Percentiles rank a stretch among this genome's conserved stretches.
These are phyloP conservation scores for Neurospora sp. DNA, from an alignment of 495 filamentous ascomycete species.

Conservation along the genomic window DNA sequence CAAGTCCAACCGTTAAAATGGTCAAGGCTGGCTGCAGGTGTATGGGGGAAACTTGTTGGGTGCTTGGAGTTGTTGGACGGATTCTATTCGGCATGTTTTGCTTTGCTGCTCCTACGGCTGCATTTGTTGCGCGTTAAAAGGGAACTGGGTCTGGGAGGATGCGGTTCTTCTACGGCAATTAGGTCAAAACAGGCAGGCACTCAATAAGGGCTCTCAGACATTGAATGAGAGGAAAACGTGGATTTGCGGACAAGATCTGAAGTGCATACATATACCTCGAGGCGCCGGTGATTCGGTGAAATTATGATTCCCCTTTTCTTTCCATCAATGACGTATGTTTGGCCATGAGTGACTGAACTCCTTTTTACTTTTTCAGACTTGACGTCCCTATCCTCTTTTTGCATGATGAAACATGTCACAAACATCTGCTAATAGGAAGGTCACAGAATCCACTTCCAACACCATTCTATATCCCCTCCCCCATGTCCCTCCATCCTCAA, in stretches of 20 bases:
- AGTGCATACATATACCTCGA: background rate
- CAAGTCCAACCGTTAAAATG: constrained; percentile 93
- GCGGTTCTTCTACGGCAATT: background rate
- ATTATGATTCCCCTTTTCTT: background rate
- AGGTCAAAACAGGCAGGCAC: background rate
- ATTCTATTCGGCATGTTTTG: constrained; percentile 38
- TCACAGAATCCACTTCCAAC: background rate
- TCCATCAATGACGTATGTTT: background rate
- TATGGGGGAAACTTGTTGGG: constrained; percentile 19
- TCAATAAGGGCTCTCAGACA: background rate
- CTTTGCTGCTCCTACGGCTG: constrained; percentile 22
- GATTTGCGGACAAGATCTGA: background rate
- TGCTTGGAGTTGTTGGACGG: constrained; percentile 23
- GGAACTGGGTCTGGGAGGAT: background rate
- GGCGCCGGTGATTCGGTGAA: background rate
- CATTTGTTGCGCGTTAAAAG: background rate
- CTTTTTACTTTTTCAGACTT: background rate
- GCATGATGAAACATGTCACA: background rate
- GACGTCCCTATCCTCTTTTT: background rate
- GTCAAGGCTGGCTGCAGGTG: constrained; percentile 24
- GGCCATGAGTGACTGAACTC: background rate
- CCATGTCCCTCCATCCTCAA: background rate
- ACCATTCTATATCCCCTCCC: background rate
- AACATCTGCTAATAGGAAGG: background rate
- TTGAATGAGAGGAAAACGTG: background rate